Evolutionary conservation across 208 protist genomes (phyloP), one percentile per base, ranked within the genome.

Genomic region (Trypanosomatidae sp.): DNA sequence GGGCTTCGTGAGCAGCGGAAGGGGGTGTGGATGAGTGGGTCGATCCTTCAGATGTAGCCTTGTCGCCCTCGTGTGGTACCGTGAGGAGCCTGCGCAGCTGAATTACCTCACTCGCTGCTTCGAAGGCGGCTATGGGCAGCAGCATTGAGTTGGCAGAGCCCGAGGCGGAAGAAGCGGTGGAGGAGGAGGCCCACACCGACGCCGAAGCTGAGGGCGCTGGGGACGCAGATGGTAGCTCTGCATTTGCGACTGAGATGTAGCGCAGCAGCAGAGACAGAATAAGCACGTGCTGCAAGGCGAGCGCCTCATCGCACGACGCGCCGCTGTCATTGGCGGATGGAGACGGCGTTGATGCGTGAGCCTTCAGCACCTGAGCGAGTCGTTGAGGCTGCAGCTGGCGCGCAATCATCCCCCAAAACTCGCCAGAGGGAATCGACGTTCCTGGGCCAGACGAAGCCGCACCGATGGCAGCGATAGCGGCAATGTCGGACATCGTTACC

Each of bases 401-500:
- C 44, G 62, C 65, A 1, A 76, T 50, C 22, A 53, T 64, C 22
- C 60, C 65, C 69, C 69, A 80, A 66, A 80, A 80, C 19, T 74
- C 71, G 50, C 17, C 55, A 8, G 69, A 65, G n/a, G 71, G 66
- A 13, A 72, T 62, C 19, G 71, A 58, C n/a, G 66, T 66, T 36
- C 43, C 67, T 60, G 74, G 28, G 33, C 65, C 62, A 17, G 60
- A 30, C 12, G 72, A 76, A 13, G 46, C 62, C 0, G 67, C 64
- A 13, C 75, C 76, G 22, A 85, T 71, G 19, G 62, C 67, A 25
- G 76, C 80, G 39, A 85, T 28, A 13, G 76, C 75, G 2, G 80
- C 76, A 33, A 81, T 64, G 64, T 80, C 77, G 1, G 75, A 36
- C 73, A 83, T 75, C 39, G 69, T 78, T 71, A 83, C 66, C 56